Base-by-base conservation (phyloP, 2,329 filamentous ascomycete species). In the Ascochyta viciae-villosae region DNA sequence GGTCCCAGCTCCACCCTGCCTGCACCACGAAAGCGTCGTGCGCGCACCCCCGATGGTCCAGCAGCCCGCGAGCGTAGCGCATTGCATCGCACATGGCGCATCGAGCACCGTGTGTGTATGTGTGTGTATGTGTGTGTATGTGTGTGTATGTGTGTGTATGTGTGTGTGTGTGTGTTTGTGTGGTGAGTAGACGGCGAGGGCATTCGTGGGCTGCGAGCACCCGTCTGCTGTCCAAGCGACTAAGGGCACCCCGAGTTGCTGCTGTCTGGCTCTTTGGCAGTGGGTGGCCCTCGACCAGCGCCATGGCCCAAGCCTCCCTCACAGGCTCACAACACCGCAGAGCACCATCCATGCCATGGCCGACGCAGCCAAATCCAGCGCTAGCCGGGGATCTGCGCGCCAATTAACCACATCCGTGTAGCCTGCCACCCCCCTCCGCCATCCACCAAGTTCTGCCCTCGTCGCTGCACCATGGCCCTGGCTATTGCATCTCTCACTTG, bases 1-100 rank as follows among this genome's bases (percentile, higher is more conserved):
- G 62, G 60, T 47, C 62, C 60, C 50, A 53, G 61, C 57, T 23
- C 57, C 62, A 60, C 63, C 63, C 19, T 19, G 19, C 19, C 57
- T 65, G 62, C 61, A 51, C 58, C 16, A 42, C 47, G 47, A 48
- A 56, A 55, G 52, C 52, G 46, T 50, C 40, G n/a, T 34, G 31
- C 33, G 38, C 27, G 24, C 4, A 27, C 9, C 46, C 37, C 37
- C 41, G 41, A 35, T 50, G 34, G 48, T 33, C 26, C 47, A 16
- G 38, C 8, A 19, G 19, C 13, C 16, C 23, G 24, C 16, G 9
- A n/a, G 3, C 6, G 1, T 3, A 19, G 19, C 19, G 19, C 19
- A 19, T 2, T 2, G 19, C 19, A 19, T 19, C 19, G 19, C 19
- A 19, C 19, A 19, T 19, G 19, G 19, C 19, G 19, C 19, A 19